Percentiles rank a stretch among this genome's conserved stretches.
phyloP scores from a whole-genome alignment of 768 basidiomycete species.

The Fibroporia radiculosa region DNA sequence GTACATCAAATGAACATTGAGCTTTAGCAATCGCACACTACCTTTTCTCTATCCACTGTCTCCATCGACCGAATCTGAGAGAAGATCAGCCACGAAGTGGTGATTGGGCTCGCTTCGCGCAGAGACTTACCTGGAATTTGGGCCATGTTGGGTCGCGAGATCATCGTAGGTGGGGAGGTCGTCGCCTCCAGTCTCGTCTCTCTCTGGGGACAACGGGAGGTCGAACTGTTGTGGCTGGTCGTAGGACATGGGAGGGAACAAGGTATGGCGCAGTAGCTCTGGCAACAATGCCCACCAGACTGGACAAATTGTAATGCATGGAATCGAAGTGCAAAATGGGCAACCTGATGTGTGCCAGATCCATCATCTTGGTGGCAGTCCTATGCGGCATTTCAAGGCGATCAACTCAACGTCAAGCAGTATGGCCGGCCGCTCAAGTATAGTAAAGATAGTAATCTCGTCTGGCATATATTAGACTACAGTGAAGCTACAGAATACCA shows the following conservation, averaged over 20 bases:
- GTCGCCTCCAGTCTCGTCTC: slow-evolving; percentile 37
- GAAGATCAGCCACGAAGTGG: not conserved
- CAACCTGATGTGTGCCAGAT: no score
- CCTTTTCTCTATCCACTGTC: slow-evolving; percentile 87
- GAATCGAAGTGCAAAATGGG: no score
- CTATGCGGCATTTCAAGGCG: no score
- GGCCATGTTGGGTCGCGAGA: slow-evolving; percentile 66
- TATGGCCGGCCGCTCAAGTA: no score
- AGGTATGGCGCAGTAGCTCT: not conserved
- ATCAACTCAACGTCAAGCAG: no score
- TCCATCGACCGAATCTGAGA: slow-evolving; percentile 81
- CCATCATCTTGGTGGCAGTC: no score
- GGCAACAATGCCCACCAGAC: not conserved
- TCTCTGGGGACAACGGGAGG: slow-evolving; percentile 25
- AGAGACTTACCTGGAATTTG: slow-evolving; percentile 67
- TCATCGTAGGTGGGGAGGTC: slow-evolving; percentile 76
- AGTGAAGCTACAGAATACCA: no score
- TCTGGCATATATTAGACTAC: no score
- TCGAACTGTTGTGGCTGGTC: slow-evolving; percentile 3
- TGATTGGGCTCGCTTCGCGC: not conserved
- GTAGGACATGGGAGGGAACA: not conserved
- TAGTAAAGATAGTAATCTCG: no score
- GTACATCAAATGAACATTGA: slow-evolving; percentile 2
- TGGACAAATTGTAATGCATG: slow-evolving; percentile 3
- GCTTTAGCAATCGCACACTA: slow-evolving; percentile 19